phyloP scores from a whole-genome alignment of 441 rosid genomes.

The Gossypium schwendimanii region DNA sequence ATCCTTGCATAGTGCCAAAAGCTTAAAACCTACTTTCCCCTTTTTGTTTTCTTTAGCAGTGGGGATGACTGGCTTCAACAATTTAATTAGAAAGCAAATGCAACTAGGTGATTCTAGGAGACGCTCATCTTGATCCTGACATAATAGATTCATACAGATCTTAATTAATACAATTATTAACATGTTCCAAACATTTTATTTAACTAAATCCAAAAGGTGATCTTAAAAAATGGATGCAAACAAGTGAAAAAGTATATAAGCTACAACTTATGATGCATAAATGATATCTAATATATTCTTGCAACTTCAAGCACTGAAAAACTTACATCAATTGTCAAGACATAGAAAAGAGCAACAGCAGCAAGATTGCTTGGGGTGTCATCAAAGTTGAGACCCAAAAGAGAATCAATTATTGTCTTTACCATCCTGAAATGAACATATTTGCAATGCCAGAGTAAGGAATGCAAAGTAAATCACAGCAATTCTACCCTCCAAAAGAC shows the following conservation, averaged over 20 bases:
- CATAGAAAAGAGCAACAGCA: conserved; percentile 72
- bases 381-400: conserved; percentile 74
- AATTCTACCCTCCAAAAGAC: neutral
- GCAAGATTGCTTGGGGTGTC: conserved; percentile 82
- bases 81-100: conserved; percentile 69
- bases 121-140: conserved; percentile 82
- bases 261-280: neutral
- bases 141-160: conserved; percentile 16
- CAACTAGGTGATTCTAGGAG: conserved; percentile 67
- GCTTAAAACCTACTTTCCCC: conserved; percentile 72
- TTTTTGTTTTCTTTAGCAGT: conserved; percentile 44
- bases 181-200: neutral
- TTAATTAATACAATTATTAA: neutral
- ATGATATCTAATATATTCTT: neutral
- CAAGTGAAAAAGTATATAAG: neutral
- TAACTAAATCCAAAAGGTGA: neutral
- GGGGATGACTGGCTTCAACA: conserved; percentile 71
- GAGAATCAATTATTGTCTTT: conserved; percentile 68
- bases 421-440: conserved; percentile 53
- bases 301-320: conserved; percentile 6
- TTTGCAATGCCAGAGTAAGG: conserved; percentile 14
- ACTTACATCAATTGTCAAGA: conserved; percentile 80
- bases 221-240: neutral
- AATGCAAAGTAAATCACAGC: neutral
- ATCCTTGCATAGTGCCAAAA: conserved; percentile 60